Conservation (phyloP, 768 basidiomycete species). For the Cytidiella melzeri region DNA sequence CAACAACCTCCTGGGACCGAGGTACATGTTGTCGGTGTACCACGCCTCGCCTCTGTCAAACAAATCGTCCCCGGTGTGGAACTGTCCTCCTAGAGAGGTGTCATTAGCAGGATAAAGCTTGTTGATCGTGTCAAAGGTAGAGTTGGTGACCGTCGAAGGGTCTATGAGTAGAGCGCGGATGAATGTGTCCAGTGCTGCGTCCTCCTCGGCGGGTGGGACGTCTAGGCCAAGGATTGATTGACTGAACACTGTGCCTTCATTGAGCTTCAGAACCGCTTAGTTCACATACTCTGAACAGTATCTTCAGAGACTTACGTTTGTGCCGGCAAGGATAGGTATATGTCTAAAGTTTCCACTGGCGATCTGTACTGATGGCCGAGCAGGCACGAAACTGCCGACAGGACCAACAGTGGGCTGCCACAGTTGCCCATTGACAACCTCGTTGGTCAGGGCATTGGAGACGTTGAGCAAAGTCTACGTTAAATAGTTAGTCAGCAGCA, state of each 20-base stretch:
- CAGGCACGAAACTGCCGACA: conserved; percentile 40
- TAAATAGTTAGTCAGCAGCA: not conserved
- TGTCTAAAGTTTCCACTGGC: conserved; percentile 43
- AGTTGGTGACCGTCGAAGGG: conserved; percentile 38
- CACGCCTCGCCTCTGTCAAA: conserved; percentile 47
- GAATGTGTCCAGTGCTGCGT: conserved; percentile 38
- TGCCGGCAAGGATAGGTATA: conserved; percentile 50
- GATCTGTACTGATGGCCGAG: conserved; percentile 40
- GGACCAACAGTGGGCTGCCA: conserved; percentile 55
- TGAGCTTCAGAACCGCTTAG: conserved; percentile 25
- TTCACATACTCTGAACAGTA: not conserved
- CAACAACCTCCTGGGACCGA: conserved; percentile 40
- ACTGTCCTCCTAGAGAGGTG: conserved; percentile 38
- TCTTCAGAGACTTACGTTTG: conserved; percentile 35
- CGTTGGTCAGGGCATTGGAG: conserved; percentile 38
- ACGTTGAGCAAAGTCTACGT: conserved; percentile 42
- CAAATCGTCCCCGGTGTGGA: conserved; percentile 49
- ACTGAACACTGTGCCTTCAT: conserved; percentile 45
- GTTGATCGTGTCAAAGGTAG: conserved; percentile 33
- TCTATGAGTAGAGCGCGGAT: conserved; percentile 43
- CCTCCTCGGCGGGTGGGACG: conserved; percentile 32
- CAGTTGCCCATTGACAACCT: conserved; percentile 44
- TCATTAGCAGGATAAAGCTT: conserved; percentile 41
- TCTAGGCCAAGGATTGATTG: conserved; percentile 28
- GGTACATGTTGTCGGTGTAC: conserved; percentile 50